Base-by-base conservation (phyloP, 345 rosid species). In the Combretum micranthum region DNA sequence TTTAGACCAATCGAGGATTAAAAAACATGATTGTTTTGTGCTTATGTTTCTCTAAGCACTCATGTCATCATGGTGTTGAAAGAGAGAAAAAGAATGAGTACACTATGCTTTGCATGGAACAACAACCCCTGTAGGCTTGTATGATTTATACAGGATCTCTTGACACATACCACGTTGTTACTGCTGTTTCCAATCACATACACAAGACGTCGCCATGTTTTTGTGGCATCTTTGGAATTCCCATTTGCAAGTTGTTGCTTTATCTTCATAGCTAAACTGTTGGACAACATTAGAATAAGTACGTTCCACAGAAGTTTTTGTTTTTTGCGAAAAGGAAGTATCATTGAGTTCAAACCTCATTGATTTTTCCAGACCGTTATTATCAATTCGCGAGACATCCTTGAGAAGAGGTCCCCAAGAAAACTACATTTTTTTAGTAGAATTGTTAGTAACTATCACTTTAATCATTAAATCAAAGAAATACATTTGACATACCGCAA, bases 341-440 rank as follows among this genome's bases (percentile, higher is more conserved):
- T n/a, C 10, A 18, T 13, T 42, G 0, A 20, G 49, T 12, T 43
- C 15, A 13, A 14, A 77, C 77, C 80, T 75, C 56, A 68, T 68
- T 12, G 78, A 68, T 20, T 51, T 58, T 39, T 60, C 68, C 42
- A 75, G 60, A 0, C 75, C 78, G 4, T 15, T 44, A 49, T 53
- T 49, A 44, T 55, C 62, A 42, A 79, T 61, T 44, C 78, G 64
- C 1, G 78, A 79, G n/a, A 68, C 42, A 57, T 75, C 80, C 49
- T 68, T 75, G 15, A 79, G 75, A 23, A 75, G 68, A 45, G 84
- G 80, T 37, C 72, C 80, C 79, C 77, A 70, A 19, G 84, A 60
- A n/a, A 73, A 62, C 78, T 76, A 54, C 57, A 59, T 15, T 18
- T 32, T 7, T 58, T 26, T 13, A 32, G 18, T 11, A 13, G n/a